These are phyloP conservation scores for Onygenales sp. DNA, from an alignment of 2,329 filamentous ascomycete genomes.

Conservation along the genomic window DNA sequence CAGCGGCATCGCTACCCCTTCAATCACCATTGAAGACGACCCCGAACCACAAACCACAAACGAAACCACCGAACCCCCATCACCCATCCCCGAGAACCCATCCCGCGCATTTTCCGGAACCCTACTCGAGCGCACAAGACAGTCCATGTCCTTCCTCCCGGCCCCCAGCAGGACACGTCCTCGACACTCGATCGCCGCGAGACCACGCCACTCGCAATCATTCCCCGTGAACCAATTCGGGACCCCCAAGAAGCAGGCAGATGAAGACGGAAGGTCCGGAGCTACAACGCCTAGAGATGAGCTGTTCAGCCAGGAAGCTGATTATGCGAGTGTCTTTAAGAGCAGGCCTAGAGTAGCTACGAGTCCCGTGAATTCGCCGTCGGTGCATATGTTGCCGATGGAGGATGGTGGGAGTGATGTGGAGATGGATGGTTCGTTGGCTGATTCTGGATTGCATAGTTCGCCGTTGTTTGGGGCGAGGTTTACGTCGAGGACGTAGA, in stretches of 20 bases:
- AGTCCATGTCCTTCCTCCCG: constrained; percentile 64
- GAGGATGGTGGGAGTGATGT: constrained; percentile 3
- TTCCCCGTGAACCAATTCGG: constrained; percentile 50
- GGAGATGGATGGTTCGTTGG: constrained; percentile 1
- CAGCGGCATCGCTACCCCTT: background rate
- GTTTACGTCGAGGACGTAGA: background rate
- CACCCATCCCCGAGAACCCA: constrained; percentile 11
- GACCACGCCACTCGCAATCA: constrained; percentile 27
- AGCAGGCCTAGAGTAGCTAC: constrained; percentile 70
- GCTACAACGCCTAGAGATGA: constrained; percentile 53
- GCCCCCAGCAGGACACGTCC: constrained; percentile 12
- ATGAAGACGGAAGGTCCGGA: constrained; percentile 15
- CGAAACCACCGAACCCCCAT: constrained; percentile 9
- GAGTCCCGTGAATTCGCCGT: constrained; percentile 51
- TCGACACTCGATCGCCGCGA: constrained; percentile 16
- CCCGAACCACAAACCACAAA: constrained; percentile 7
- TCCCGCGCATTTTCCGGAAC: constrained; percentile 25
- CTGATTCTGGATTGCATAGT: constrained; percentile 3
- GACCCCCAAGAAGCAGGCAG: constrained; percentile 34
- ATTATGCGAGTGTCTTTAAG: constrained; percentile 76
- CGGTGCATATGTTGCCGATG: constrained; percentile 4
- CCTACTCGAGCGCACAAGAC: constrained; percentile 67
- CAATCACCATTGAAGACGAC: constrained; percentile 1
- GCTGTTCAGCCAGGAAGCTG: constrained; percentile 60
- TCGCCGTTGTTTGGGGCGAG: constrained; percentile 6